Evolutionary conservation across 2,329 filamentous ascomycete species (phyloP), one percentile per base, ranked within the genome.

Genomic region (Exophiala spinifera): DNA sequence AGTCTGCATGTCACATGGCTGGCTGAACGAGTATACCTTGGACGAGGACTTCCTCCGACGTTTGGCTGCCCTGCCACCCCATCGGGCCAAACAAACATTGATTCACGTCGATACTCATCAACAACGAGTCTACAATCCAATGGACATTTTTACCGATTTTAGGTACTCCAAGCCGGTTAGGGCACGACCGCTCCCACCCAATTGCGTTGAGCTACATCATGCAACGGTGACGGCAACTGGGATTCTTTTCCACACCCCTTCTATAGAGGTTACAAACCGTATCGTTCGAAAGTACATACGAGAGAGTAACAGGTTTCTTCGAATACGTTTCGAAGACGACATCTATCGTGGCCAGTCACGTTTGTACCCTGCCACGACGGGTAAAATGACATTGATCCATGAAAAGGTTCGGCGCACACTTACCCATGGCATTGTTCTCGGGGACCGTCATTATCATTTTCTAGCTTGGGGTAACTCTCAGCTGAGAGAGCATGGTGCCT

Each of bases 391-490:
- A 54, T 82, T 88, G 51, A 68, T 96, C 0, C 96, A 88, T 69
- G 83, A 83, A 21, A 82, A 90, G 11, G 79, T 96, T 17, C 83
- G 83, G 59, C 80, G 86, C 45, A 81, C 86, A 0, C 74, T 97
- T 65, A 78, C 74, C 42, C 82, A 94, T 51, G 94, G 94, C 0
- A 92, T 99, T 61, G 77, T 77, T 0, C 85, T 99, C 46, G 94
- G 89, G 3, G 88, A 86, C 59, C 85, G 89, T 6, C 82, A 83
- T 55, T 99, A 91, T 69, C 82, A 92, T 62, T 97, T 97, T 61
- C 81, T 99, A 21, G 94, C 92, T 0, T 96, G 91, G 72, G 92
- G 94, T 0, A 97, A 94, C 69, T 96, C 94, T 0, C 94, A 99
- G 64, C 88, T 99, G 56, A 83, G 92, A 48, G 91, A 97, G 66